phyloP scores from a whole-genome alignment of 1,139 yeast genomes.

The Kurtzmaniella natalensis region DNA sequence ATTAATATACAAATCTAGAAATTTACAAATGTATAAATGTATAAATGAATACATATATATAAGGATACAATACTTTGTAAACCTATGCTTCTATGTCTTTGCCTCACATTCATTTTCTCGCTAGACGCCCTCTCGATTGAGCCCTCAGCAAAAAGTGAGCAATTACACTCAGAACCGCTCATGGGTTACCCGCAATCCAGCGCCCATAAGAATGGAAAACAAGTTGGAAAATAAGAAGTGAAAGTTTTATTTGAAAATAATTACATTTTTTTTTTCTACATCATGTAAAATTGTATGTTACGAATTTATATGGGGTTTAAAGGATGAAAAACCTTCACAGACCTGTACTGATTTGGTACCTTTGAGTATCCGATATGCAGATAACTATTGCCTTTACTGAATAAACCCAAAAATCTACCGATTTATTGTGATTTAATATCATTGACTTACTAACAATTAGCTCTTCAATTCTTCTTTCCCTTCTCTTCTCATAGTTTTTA shows the following conservation, averaged over 20 bases:
- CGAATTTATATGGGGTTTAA: not conserved
- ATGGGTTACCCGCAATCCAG: slow-evolving; percentile 1
- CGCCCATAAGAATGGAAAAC: no score
- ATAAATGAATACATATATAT: not conserved
- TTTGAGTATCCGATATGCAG: slow-evolving; percentile 20
- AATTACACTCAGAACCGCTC: no score
- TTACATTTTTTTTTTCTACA: not conserved
- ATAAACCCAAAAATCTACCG: slow-evolving; percentile 4
- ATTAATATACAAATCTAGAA: not conserved
- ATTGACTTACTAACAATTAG: slow-evolving; percentile 4
- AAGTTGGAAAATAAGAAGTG: not conserved
- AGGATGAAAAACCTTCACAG: slow-evolving; percentile 42
- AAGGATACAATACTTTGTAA: not conserved
- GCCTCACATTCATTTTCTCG: not conserved
- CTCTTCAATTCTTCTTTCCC: not conserved
- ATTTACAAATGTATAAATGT: not conserved
- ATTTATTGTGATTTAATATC: slow-evolving; percentile 6
- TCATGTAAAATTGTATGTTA: slow-evolving; percentile 2
- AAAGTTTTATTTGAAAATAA: not conserved
- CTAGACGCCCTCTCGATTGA: no score
- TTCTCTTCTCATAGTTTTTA: not conserved
- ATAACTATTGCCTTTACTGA: slow-evolving; percentile 35
- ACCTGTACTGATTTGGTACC: slow-evolving; percentile 51
- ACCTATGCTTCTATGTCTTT: not conserved
- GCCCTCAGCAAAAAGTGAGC: no score